Conservation (phyloP, 2,329 filamentous ascomycete genomes). For the Blastomyces silverae region DNA sequence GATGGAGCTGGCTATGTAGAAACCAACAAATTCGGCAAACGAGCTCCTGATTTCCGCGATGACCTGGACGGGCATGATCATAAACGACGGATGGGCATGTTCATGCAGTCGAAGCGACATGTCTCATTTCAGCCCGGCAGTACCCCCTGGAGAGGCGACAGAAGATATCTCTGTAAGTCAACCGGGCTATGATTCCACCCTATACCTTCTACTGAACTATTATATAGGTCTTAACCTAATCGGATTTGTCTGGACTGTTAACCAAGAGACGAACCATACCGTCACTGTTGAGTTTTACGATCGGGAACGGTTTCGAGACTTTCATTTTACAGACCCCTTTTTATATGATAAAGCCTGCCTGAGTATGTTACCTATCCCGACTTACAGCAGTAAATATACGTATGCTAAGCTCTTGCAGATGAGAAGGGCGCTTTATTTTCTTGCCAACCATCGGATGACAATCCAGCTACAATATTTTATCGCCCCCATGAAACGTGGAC, state of each 20-base stretch:
- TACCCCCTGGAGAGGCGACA: slow-evolving; percentile 90
- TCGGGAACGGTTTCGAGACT: slow-evolving; percentile 82
- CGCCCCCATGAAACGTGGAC: slow-evolving; percentile 97
- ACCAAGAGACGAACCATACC: slow-evolving; percentile 88
- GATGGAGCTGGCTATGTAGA: slow-evolving; percentile 84
- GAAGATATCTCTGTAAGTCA: slow-evolving; percentile 71
- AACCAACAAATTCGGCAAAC: slow-evolving; percentile 58
- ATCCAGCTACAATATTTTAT: slow-evolving; percentile 84
- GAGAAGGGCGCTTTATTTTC: slow-evolving; percentile 81
- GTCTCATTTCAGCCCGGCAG: slow-evolving; percentile 86
- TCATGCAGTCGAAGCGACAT: slow-evolving; percentile 63
- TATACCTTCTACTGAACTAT: slow-evolving; percentile 25
- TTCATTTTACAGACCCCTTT: slow-evolving; percentile 95
- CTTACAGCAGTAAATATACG: not conserved
- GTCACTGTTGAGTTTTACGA: slow-evolving; percentile 98
- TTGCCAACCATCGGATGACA: slow-evolving; percentile 60
- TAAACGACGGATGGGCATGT: slow-evolving; percentile 47
- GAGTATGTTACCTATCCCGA: slow-evolving; percentile 41
- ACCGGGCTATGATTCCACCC: not conserved
- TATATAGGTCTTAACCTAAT: slow-evolving; percentile 65
- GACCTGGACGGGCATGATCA: slow-evolving; percentile 39
- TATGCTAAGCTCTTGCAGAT: slow-evolving; percentile 35
- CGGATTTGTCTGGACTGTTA: slow-evolving; percentile 93
- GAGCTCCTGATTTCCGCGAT: slow-evolving; percentile 47
- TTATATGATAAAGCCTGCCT: slow-evolving; percentile 94